Evolutionary conservation across 169 alveolate species (phyloP).

Genomic region (Plasmodium blacklocki): DNA sequence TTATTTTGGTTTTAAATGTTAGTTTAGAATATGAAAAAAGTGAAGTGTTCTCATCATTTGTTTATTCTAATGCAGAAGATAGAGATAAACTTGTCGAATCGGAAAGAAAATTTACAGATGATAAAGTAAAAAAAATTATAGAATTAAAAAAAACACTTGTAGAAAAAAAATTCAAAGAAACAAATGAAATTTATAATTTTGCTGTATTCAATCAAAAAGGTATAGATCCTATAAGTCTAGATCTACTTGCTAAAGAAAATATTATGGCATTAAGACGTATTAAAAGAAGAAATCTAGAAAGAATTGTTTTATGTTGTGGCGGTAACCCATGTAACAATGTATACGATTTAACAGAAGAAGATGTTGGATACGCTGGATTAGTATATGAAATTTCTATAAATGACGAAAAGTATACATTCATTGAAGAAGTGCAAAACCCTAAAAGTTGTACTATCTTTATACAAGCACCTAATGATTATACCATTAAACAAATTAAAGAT

Average conservation of each 20-base stretch:
- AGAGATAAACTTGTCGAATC: slow-evolving; percentile 97
- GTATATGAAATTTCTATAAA: slow-evolving; percentile 96
- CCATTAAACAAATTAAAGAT: slow-evolving; percentile 95
- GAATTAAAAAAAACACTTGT: slow-evolving; percentile 94
- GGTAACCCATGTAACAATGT: slow-evolving; percentile 98
- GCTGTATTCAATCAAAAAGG: slow-evolving; percentile 99
- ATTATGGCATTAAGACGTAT: slow-evolving; percentile 97
- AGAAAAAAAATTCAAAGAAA: slow-evolving; percentile 84
- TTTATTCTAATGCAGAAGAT: slow-evolving; percentile 97
- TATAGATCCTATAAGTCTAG: slow-evolving; percentile 99
- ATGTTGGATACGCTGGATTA: slow-evolving; percentile 97
- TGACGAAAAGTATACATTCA: slow-evolving; percentile 98
- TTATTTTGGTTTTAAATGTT: slow-evolving; percentile 96
- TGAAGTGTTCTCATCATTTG: slow-evolving; percentile 98
- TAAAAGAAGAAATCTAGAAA: slow-evolving; percentile 98
- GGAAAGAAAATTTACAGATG: slow-evolving; percentile 98
- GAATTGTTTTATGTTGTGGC: slow-evolving; percentile 98
- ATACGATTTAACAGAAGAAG: slow-evolving; percentile 95
- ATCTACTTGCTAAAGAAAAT: slow-evolving; percentile 98
- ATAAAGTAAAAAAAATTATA: slow-evolving; percentile 96
- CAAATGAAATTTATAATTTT: slow-evolving; percentile 87
- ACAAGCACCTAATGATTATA: slow-evolving; percentile 98
- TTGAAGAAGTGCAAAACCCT: slow-evolving; percentile 97
- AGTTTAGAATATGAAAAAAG: slow-evolving; percentile 99
- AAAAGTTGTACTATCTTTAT: slow-evolving; percentile 97